Base-by-base conservation (phyloP, 768 basidiomycete species). In the Thelephora ganbajun region DNA sequence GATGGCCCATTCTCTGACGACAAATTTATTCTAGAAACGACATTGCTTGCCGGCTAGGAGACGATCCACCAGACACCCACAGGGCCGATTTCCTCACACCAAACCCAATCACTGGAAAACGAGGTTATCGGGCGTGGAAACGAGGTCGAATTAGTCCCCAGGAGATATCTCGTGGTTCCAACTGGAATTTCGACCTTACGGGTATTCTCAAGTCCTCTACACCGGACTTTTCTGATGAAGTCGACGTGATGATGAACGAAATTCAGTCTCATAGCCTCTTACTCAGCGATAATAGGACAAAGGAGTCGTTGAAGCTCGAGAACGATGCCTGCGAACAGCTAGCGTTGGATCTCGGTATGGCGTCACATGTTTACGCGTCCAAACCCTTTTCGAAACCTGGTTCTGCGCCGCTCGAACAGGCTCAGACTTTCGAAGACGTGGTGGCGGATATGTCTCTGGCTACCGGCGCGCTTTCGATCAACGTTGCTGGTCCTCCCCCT, bases 11-110 rank as follows among this genome's bases (percentile, higher is more conserved):
- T 46, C 19, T 42, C 6, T n/a, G 26, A 19, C 35, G 11, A 46
- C 45, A n/a, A n/a, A 36, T 43, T 43, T 12, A 37, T 0, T 45
- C 20, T 49, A 87, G 86, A 12, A 77, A 71, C 50, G 86, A 90
- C 56, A 59, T 83, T 20, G 67, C 74, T 2, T 74, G 79, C 52
- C 68, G 71, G 30, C 64, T 74, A 16, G 74, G 74, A 9, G 66
- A 69, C 11, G 73, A 76, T 51, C 73, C 75, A 1, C 35, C 47
- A 11, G 50, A 63, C 20, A 48, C 64, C 3, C 67, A 69, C 0
- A 65, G 75, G 45, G 67, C 78, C 1, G 75, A 79, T 55, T 82
- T 86, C 53, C 60, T 86, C 16, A 68, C 78, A 0, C 69, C 70
- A 7, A 71, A 67, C 51, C 57, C 63, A n/a, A 55, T 83, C 37